phyloP scores from a whole-genome alignment of 1,284 basidiomycete genomes.

The Rhodotorula sp. region DNA sequence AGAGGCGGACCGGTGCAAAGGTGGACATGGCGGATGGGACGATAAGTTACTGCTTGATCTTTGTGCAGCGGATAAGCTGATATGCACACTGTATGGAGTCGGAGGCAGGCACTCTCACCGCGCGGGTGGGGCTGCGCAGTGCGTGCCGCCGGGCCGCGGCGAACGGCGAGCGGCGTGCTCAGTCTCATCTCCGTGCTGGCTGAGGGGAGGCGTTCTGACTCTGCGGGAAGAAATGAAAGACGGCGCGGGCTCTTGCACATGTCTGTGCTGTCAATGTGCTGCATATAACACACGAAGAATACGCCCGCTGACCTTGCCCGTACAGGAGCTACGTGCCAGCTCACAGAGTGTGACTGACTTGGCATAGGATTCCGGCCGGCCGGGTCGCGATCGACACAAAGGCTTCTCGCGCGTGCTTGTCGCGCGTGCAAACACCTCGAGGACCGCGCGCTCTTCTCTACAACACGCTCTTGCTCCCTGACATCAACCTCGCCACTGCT shows the following conservation, averaged over 20 bases:
- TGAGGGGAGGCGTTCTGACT: too few relatives aligned
- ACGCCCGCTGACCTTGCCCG: too few relatives aligned
- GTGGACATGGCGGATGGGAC: slow-evolving; percentile 25
- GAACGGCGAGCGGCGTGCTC: background rate
- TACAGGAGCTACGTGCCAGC: too few relatives aligned
- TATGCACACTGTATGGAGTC: too few relatives aligned
- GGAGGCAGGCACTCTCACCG: background rate
- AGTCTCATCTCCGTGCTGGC: too few relatives aligned
- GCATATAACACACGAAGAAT: too few relatives aligned
- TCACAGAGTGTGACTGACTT: too few relatives aligned
- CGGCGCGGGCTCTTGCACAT: background rate
- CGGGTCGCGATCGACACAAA: background rate
- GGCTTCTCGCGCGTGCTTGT: background rate
- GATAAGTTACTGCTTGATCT: background rate
- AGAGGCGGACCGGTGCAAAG: slow-evolving; percentile 14
- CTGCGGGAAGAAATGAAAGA: background rate
- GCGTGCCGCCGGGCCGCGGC: too few relatives aligned
- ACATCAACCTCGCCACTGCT: background rate
- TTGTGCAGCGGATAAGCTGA: background rate
- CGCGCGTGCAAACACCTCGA: background rate
- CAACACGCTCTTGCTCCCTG: background rate
- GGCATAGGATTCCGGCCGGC: too few relatives aligned
- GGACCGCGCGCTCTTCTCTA: background rate
- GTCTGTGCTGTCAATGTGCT: too few relatives aligned
- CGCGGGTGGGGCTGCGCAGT: background rate